Base-by-base conservation (phyloP, 2,329 filamentous ascomycete species). In the Phialophora macrospora region DNA sequence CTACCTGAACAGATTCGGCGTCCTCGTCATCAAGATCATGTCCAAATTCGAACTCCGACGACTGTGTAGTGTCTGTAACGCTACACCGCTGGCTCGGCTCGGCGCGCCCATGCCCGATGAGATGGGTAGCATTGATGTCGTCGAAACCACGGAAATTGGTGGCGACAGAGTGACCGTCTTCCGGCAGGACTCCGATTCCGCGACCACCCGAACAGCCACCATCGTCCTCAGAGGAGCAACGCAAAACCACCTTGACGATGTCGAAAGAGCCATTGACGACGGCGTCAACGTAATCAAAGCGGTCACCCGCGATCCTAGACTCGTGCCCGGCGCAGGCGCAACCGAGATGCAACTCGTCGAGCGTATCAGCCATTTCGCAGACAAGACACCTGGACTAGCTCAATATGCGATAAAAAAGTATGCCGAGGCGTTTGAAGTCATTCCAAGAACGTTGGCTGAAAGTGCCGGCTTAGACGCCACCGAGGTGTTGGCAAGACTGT, bases 21-120 rank as follows among this genome's bases (percentile, higher is more conserved):
- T 99, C 72, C 87, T 99, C 55, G 89, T 95, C 75, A 94, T 99
- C 84, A 96, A 97, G 81, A 90, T 99, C 72, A 88, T 98, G 74
- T 97, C 93, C 82, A 99, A 99, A 81, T 99, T 98, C 75, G 95
- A 99, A 81, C 88, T 99, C 67, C 90, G 95, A 73, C 88, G 95
- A 75, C 84, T 98, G 74, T 99, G 96, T 85, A 90, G 95, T 69
- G 95, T 99, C 26, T 94, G 98, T 60, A 94, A 94, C 69, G 95
- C 95, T 63, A 97, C 95, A 14, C 95, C 95, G n/a, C 86, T 99
- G 68, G 96, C 96, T 60, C 90, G 95, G 74, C 85, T 99, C 55
- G 95, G 95, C 70, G 95, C 96, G 17, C 95, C 95, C 52, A 99
- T 99, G 95, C 95, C 96, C n/a, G 95, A 99, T 73, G 95, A 99